Conservation (phyloP, 208 protist genomes). For the Herpetomonas tarakana region DNA sequence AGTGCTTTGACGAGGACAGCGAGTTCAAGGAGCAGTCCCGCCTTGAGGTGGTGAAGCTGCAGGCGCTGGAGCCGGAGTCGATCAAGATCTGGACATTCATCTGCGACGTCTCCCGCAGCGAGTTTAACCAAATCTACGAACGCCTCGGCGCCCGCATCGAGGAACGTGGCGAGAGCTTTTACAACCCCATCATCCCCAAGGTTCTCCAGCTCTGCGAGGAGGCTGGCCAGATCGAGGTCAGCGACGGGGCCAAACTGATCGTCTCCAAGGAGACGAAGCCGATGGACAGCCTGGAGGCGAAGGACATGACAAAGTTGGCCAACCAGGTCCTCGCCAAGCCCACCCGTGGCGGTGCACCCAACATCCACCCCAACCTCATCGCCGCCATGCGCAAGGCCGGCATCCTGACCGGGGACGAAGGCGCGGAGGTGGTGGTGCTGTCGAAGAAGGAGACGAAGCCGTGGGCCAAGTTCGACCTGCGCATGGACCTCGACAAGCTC, state of each 20-base stretch:
- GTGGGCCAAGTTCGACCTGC: slow-evolving; percentile 78
- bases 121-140: slow-evolving; percentile 94
- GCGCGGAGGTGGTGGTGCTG: slow-evolving; percentile 68
- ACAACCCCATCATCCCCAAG: slow-evolving; percentile 91
- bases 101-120: slow-evolving; percentile 90
- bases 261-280: slow-evolving; percentile 65
- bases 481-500: slow-evolving; percentile 83
- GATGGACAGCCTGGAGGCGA: slow-evolving; percentile 57
- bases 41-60: slow-evolving; percentile 91
- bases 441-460: slow-evolving; percentile 90
- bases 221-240: slow-evolving; percentile 70
- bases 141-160: slow-evolving; percentile 82
- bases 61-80: slow-evolving; percentile 74
- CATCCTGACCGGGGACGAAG: slow-evolving; percentile 68
- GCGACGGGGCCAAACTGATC: slow-evolving; percentile 88
- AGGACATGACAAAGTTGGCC: slow-evolving; percentile 84
- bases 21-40: slow-evolving; percentile 93
- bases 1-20: slow-evolving; percentile 91
- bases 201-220: slow-evolving; percentile 81
- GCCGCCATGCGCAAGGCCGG: slow-evolving; percentile 72
- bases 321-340: slow-evolving; percentile 61
- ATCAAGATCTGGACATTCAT: slow-evolving; percentile 91
- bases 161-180: slow-evolving; percentile 96
- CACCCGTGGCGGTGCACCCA: slow-evolving; percentile 39
- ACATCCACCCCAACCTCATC: slow-evolving; percentile 77